phyloP scores from a whole-genome alignment of 805 yeast genomes.

The Saccharomycopsis fermentans region DNA sequence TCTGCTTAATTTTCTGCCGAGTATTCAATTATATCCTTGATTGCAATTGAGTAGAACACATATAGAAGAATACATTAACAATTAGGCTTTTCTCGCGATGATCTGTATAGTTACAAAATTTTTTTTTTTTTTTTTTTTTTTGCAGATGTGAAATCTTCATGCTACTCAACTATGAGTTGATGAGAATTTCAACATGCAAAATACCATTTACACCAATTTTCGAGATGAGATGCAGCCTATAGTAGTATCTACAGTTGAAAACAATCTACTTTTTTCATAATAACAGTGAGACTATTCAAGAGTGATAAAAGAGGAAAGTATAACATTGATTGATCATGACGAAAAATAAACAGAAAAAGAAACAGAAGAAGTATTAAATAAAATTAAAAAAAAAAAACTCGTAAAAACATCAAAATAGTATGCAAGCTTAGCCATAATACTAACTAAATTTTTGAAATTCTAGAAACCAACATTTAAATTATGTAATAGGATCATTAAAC shows the following conservation, averaged over 20 bases:
- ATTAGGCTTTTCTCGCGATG: not conserved
- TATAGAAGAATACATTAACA: not conserved
- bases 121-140: no score
- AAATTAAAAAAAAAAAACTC: not conserved
- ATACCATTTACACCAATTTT: no score
- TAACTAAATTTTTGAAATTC: not conserved
- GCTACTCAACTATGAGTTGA: no score
- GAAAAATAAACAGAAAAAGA: not conserved
- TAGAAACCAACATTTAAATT: not conserved
- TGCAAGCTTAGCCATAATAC: not conserved
- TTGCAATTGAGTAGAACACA: no score
- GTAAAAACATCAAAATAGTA: not conserved
- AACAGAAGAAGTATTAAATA: no score
- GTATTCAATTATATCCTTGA: no score
- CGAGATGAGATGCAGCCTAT: no score
- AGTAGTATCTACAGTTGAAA: not conserved
- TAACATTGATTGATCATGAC: not conserved
- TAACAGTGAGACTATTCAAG: not conserved
- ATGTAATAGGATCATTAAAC: not conserved
- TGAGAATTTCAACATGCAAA: no score
- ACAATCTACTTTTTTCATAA: not conserved
- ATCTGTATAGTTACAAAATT: not conserved
- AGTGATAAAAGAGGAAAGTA: not conserved
- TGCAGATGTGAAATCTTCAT: no score
- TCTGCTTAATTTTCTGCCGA: not conserved